Conservation (phyloP, 352 stramenopile genomes). For the Phytophthora crassamura region DNA sequence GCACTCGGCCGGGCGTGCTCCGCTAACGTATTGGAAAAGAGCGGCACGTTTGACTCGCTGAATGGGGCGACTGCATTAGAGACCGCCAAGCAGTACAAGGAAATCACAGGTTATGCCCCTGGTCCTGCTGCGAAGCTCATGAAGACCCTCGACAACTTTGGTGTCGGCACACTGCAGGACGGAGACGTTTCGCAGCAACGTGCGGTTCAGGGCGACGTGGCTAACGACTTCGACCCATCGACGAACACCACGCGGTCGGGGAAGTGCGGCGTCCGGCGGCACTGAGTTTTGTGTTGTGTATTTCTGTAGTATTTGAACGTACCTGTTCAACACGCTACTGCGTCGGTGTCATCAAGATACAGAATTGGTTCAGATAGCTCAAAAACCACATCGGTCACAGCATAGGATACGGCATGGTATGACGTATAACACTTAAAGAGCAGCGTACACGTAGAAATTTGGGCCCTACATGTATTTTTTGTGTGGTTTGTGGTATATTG, state of each 20-base stretch:
- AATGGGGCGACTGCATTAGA: not conserved
- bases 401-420: too few species aligned
- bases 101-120: constrained; percentile 8
- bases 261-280: constrained; percentile 29
- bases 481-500: too few species aligned
- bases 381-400: too few species aligned
- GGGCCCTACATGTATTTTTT: too few species aligned
- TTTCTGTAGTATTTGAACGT: too few species aligned
- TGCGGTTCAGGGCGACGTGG: not conserved
- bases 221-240: not conserved
- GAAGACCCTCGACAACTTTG: constrained; percentile 7
- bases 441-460: too few species aligned
- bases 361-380: too few species aligned
- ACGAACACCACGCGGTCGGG: not conserved
- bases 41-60: constrained; percentile 3
- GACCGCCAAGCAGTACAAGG: constrained; percentile 4
- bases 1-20: not conserved
- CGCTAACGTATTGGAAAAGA: not conserved
- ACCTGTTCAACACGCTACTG: too few species aligned
- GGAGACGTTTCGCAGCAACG: not conserved
- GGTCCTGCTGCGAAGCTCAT: not conserved
- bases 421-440: too few species aligned
- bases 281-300: constrained; percentile 22
- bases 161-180: constrained; percentile 1
- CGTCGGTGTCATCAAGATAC: too few species aligned